Percentiles rank a stretch among this genome's conserved stretches.
Evolutionary conservation across 805 yeast genomes (phyloP).

Genomic region (Peterozyma xylosa): DNA sequence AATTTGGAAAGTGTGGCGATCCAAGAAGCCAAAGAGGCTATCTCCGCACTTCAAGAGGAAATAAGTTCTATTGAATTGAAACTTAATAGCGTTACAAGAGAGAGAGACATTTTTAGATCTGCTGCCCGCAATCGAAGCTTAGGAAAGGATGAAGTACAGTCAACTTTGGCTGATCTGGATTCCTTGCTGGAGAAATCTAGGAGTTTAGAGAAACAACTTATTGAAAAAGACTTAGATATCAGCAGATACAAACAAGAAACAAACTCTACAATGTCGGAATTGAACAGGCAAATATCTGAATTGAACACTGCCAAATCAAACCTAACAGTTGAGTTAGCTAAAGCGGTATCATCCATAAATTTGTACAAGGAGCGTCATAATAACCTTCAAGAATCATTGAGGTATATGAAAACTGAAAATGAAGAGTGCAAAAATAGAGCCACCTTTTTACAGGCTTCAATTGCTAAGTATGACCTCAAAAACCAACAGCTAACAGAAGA

Average conservation of each 20-base stretch:
- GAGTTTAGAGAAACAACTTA: conserved; percentile 20
- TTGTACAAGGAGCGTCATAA: conserved; percentile 46
- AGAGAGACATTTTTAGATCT: conserved; percentile 59
- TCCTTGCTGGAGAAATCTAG: conserved; percentile 19
- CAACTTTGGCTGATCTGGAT: conserved; percentile 6
- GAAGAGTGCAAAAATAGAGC: conserved; percentile 32
- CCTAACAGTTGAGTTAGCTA: conserved; percentile 41
- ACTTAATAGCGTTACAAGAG: conserved; percentile 48
- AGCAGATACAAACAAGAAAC: conserved; percentile 34
- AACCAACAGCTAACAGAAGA: conserved; percentile 46
- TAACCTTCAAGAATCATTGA: conserved; percentile 29
- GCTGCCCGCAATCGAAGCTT: conserved; percentile 14
- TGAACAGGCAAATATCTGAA: conserved; percentile 37
- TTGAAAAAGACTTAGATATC: conserved; percentile 25
- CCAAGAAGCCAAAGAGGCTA: conserved; percentile 64
- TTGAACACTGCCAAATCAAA: conserved; percentile 36
- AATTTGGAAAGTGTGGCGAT: conserved; percentile 39
- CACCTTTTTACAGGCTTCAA: conserved; percentile 30
- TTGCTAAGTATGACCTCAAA: conserved; percentile 39
- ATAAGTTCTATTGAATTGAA: conserved; percentile 43
- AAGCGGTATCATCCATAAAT: conserved; percentile 44
- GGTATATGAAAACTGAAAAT: conserved; percentile 35
- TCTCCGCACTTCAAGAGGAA: conserved; percentile 53
- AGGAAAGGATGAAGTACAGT: conserved; percentile 19
- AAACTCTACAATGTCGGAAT: conserved; percentile 32